Evolutionary conservation across 257 asterid species (phyloP).

Genomic region (Solanum microdontum): DNA sequence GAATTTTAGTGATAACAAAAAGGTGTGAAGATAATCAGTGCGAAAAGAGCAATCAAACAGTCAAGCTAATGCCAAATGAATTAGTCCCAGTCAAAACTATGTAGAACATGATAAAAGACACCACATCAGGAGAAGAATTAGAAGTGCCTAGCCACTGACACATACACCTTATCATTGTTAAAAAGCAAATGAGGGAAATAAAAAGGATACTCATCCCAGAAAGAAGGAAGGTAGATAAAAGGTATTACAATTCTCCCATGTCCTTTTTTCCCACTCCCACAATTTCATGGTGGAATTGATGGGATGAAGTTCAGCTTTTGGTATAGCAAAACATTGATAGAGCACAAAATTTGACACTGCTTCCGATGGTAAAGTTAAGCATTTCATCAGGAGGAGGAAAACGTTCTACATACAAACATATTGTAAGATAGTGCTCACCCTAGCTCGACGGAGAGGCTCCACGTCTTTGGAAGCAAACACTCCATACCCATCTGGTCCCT

Average conservation of each 20-base stretch:
- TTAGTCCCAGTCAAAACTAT: not conserved
- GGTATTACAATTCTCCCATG: not conserved
- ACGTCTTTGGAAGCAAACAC: constrained; percentile 91
- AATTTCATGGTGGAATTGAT: not conserved
- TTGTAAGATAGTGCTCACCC: constrained; percentile 34
- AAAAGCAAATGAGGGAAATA: not conserved
- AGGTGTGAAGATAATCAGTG: not conserved
- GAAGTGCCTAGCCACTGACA: not conserved
- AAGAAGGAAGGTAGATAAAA: not conserved
- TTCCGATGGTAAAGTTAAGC: not conserved
- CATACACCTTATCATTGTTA: not conserved
- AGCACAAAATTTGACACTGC: not conserved
- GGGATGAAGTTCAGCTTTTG: not conserved
- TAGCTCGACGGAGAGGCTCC: constrained; percentile 92
- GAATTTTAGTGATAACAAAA: not conserved
- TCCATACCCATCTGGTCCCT: constrained; percentile 96
- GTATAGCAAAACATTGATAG: not conserved
- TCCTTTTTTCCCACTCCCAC: not conserved
- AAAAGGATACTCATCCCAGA: not conserved
- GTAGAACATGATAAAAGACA: not conserved
- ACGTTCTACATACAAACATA: not conserved
- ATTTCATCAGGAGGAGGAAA: not conserved
- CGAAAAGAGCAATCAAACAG: not conserved
- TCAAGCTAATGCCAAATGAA: not conserved
- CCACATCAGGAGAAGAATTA: not conserved